phyloP scores from a whole-genome alignment of 2,329 filamentous ascomycete species.

The Epichloe gansuensis region DNA sequence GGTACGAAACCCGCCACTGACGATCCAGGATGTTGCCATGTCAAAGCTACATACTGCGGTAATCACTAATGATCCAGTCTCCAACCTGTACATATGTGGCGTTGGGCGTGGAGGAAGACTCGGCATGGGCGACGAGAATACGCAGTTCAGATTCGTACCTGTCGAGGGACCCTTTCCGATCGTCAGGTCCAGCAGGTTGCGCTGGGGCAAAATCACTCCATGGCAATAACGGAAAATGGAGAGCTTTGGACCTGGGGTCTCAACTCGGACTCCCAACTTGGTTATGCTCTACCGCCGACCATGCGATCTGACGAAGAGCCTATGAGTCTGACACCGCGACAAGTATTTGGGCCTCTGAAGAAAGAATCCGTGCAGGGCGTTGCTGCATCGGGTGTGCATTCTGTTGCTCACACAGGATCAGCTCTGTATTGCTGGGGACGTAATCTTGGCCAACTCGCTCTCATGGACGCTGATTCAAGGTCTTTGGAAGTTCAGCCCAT shows the following conservation, averaged over 20 bases:
- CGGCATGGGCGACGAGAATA: conserved; percentile 80
- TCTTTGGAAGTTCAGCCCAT: conserved; percentile 74
- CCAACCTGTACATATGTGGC: conserved; percentile 86
- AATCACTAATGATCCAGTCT: conserved; percentile 73
- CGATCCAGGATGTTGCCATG: conserved; percentile 72
- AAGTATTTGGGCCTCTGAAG: conserved; percentile 85
- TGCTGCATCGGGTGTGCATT: conserved; percentile 83
- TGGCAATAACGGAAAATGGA: conserved; percentile 77
- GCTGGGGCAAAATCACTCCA: conserved; percentile 80
- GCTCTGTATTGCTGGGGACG: conserved; percentile 91
- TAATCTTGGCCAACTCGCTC: conserved; percentile 83
- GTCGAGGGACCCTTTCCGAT: conserved; percentile 65
- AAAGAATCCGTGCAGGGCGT: conserved; percentile 71
- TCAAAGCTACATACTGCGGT: conserved; percentile 88
- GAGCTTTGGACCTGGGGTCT: conserved; percentile 92
- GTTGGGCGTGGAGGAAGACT: conserved; percentile 83
- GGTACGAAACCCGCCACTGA: conserved; percentile 57
- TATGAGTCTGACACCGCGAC: conserved; percentile 67
- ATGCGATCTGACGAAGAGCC: conserved; percentile 67
- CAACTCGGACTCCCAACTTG: conserved; percentile 75
- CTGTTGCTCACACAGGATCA: conserved; percentile 70
- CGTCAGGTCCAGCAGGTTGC: conserved; percentile 68
- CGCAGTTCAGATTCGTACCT: conserved; percentile 73
- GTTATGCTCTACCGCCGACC: conserved; percentile 62
- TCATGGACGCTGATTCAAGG: conserved; percentile 89